Evolutionary conservation across 1,284 basidiomycete species (phyloP), one percentile per base, ranked within the genome.

Genomic region (Apiotrichum gracile): DNA sequence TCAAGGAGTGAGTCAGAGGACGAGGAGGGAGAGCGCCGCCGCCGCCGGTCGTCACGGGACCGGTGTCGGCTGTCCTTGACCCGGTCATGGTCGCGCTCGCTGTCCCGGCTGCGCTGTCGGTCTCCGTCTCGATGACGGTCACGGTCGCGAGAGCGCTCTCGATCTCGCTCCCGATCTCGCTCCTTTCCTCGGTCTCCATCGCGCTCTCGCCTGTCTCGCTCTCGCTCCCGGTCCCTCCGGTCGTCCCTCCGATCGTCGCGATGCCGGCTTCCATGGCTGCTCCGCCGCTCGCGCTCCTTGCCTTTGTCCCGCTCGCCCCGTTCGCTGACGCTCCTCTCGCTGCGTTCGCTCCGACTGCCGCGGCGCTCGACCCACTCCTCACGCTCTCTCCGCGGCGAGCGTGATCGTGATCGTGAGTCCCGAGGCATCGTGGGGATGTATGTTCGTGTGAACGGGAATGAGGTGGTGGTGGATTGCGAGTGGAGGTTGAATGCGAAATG

Each of bases 1-100:
- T 72, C 67, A 7, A 72, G 35, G 33, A 67, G 51, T 17, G 63
- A 54, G 26, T 70, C 63, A 14, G 57, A 58, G 33, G 34, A 47
- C 6, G 40, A 13, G 5, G 45, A 49, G 0, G 47, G 52, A 8
- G 49, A 31, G 57, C 61, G 37, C 25, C 27, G 54, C 54, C 25
- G 17, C 7, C 33, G 40, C 21, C 35, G n/a, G n/a, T n/a, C n/a
- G n/a, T n/a, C n/a, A n/a, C n/a, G n/a, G n/a, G n/a, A n/a, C n/a
- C n/a, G n/a, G n/a, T n/a, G n/a, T 13, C 27, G 27, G 27, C 13
- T 13, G 38, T 40, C 26, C 14, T 40, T 27, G 34, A 34, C 41
- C 3, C 34, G 31, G 8, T 37, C 25, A 16, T 44, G 42, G 21
- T 48, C 47, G n/a, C 41, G 41, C 37, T 19, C 37, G 27, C 27